Conservation (phyloP, 164 flowering plant genomes). For the Chimonanthus salicifolius region DNA sequence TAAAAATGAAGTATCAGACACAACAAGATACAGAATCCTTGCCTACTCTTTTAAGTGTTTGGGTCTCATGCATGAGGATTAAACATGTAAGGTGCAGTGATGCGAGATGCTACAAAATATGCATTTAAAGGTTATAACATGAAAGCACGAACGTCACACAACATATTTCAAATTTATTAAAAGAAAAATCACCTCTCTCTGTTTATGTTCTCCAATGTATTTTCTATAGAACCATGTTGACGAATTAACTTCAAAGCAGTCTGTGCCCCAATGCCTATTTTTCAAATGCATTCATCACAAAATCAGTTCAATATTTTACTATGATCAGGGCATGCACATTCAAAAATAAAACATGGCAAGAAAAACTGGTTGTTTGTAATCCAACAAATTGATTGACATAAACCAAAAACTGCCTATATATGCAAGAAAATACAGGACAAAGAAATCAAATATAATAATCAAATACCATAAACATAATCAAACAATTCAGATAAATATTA, state of each 20-base stretch:
- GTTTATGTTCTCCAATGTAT: constrained; percentile 76
- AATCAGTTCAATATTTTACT: background rate
- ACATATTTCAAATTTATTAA: background rate
- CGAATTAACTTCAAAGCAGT: constrained; percentile 95
- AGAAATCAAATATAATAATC: too few relatives aligned
- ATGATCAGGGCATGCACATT: background rate
- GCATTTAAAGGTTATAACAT: background rate
- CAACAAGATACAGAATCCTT: too few relatives aligned
- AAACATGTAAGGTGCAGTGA: too few relatives aligned
- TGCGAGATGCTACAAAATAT: background rate
- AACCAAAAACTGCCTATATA: too few relatives aligned
- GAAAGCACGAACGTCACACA: background rate
- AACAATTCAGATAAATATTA: too few relatives aligned
- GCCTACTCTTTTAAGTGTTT: too few relatives aligned
- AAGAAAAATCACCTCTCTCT: constrained; percentile 61
- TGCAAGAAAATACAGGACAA: too few relatives aligned
- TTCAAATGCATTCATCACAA: background rate
- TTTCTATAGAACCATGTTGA: constrained; percentile 91
- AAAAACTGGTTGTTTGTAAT: too few relatives aligned
- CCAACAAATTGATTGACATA: too few relatives aligned
- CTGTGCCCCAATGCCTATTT: constrained; percentile 78
- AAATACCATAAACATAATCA: too few relatives aligned
- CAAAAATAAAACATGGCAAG: background rate
- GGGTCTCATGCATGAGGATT: too few relatives aligned
- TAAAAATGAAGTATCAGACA: too few relatives aligned